A percentile compares a stretch with the other conserved stretches of the same genome.
Conservation (phyloP, 2,329 filamentous ascomycete genomes). For the Cercospora zeae-maydis region DNA sequence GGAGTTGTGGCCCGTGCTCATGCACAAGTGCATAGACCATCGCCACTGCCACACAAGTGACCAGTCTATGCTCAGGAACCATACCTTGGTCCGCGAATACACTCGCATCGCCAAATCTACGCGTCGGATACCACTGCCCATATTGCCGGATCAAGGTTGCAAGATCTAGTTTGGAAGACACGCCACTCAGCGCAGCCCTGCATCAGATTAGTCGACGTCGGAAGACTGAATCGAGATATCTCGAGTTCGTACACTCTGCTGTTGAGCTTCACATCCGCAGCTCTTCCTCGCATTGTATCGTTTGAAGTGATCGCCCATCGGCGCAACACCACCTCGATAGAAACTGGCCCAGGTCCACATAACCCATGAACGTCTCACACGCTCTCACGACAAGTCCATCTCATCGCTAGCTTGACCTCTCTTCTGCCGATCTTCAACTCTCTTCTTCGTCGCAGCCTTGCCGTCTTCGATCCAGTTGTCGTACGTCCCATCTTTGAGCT, state of each 20-base stretch:
- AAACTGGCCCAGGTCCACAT: neutral
- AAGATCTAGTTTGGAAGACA: neutral
- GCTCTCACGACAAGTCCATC: conserved; percentile 37
- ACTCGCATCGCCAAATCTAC: neutral
- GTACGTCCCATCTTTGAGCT: conserved; percentile 66
- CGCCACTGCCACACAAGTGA: neutral
- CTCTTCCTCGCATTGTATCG: neutral
- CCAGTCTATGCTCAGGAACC: neutral
- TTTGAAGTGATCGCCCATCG: neutral
- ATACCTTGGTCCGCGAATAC: neutral
- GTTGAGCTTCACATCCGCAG: neutral
- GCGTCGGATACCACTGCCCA: neutral
- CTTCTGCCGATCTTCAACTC: conserved; percentile 46
- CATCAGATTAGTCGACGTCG: neutral
- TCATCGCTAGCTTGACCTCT: conserved; percentile 40
- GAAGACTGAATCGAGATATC: neutral
- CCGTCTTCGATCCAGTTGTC: conserved; percentile 69
- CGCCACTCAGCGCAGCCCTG: neutral
- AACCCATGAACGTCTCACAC: neutral
- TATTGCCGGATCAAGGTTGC: neutral
- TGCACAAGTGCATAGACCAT: too few species aligned
- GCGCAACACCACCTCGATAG: too few species aligned
- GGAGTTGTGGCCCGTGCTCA: neutral
- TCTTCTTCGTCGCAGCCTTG: conserved; percentile 54
- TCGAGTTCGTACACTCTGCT: neutral